These are phyloP conservation scores for Apiotrichum gamsii DNA, from an alignment of 1,284 basidiomycete species.

Conservation along the genomic window DNA sequence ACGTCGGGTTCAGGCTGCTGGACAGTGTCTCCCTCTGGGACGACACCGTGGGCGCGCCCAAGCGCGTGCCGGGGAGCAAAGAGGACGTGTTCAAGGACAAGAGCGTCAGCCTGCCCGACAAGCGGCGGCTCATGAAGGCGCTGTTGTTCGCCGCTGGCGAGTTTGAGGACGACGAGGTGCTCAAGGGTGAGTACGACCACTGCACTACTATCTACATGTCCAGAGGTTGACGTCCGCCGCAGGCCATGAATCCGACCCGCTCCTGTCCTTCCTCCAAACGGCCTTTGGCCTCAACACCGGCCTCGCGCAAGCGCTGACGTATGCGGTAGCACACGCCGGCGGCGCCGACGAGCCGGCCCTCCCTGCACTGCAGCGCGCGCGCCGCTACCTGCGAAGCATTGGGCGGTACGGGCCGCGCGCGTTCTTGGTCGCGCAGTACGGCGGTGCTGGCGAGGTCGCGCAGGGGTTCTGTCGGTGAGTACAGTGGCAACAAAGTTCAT, in stretches of 20 bases:
- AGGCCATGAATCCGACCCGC: slow-evolving; percentile 56
- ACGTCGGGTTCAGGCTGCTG: slow-evolving; percentile 84
- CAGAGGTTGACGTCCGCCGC: no score
- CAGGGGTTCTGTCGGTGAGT: slow-evolving; percentile 74
- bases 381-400: slow-evolving; percentile 66
- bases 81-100: slow-evolving; percentile 89
- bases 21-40: slow-evolving; percentile 59
- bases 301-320: slow-evolving; percentile 59
- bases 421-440: slow-evolving; percentile 90
- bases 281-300: slow-evolving; percentile 59
- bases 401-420: slow-evolving; percentile 86
- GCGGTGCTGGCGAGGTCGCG: slow-evolving; percentile 82
- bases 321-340: slow-evolving; percentile 64
- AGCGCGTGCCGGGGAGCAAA: slow-evolving; percentile 77
- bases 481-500: no score
- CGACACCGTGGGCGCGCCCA: slow-evolving; percentile 15
- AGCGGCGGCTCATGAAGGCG: slow-evolving; percentile 88
- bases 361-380: slow-evolving; percentile 60
- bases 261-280: slow-evolving; percentile 58
- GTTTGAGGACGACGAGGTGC: slow-evolving; percentile 55
- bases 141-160: slow-evolving; percentile 71
- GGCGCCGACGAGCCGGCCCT: slow-evolving; percentile 56
- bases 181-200: slow-evolving; percentile 21
- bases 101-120: slow-evolving; percentile 71
- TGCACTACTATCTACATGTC: not conserved